Percentiles rank a stretch among this genome's conserved stretches.
These are phyloP conservation scores for Peniophora sp. DNA, from an alignment of 1,284 basidiomycete genomes.

Conservation along the genomic window DNA sequence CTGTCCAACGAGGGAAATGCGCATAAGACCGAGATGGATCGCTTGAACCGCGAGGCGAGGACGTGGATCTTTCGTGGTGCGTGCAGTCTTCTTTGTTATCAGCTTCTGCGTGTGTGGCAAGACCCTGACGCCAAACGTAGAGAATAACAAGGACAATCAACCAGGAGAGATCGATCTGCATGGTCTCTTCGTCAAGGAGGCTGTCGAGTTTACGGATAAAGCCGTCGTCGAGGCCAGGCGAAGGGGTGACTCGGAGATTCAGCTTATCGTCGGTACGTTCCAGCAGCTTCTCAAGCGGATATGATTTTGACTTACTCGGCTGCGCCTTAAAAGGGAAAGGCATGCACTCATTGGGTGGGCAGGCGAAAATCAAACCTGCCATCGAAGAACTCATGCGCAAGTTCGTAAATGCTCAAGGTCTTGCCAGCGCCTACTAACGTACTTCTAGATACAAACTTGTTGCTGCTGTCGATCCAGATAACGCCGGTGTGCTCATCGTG, in stretches of 20 bases:
- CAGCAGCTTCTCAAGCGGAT: neutral
- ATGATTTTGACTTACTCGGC: neutral
- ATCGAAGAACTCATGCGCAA: slow-evolving; percentile 84
- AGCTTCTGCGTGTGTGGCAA: neutral
- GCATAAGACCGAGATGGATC: slow-evolving; percentile 76
- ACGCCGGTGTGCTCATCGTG: slow-evolving; percentile 83
- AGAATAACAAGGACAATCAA: slow-evolving; percentile 45
- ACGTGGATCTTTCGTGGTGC: slow-evolving; percentile 84
- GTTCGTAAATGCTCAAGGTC: slow-evolving; percentile 28
- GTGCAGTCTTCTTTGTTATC: slow-evolving; percentile 5
- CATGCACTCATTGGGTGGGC: slow-evolving; percentile 74
- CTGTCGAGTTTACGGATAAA: slow-evolving; percentile 61
- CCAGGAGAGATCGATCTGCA: slow-evolving; percentile 83
- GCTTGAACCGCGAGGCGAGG: slow-evolving; percentile 78
- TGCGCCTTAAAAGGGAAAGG: slow-evolving; percentile 48
- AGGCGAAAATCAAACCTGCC: slow-evolving; percentile 89
- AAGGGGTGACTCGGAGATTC: slow-evolving; percentile 60
- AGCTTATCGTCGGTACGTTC: slow-evolving; percentile 77
- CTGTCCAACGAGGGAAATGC: slow-evolving; percentile 79
- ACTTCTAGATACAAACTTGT: slow-evolving; percentile 33
- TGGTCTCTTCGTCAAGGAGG: slow-evolving; percentile 91
- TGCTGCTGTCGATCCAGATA: slow-evolving; percentile 76
- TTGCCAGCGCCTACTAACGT: neutral
- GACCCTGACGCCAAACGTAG: neutral
- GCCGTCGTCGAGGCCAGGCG: slow-evolving; percentile 64